These are phyloP conservation scores for Wilcoxina mikolae DNA, from an alignment of 495 filamentous ascomycete genomes.

Conservation along the genomic window DNA sequence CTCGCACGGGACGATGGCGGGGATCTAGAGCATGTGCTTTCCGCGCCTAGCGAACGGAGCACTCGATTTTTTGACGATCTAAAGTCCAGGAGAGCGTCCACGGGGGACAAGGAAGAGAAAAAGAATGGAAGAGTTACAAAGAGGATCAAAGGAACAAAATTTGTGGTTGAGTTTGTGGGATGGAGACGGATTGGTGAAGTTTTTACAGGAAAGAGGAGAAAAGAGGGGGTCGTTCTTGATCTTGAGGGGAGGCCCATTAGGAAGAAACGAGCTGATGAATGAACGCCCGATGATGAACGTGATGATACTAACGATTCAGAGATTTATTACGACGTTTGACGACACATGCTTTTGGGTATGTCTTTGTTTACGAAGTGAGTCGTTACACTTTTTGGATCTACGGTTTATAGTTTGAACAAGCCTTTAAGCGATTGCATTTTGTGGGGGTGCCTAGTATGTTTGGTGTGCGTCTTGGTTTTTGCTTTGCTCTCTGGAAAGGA, in stretches of 20 bases:
- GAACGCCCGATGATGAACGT: neutral
- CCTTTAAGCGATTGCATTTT: too few species aligned
- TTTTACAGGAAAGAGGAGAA: conserved; percentile 27
- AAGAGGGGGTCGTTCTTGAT: conserved; percentile 19
- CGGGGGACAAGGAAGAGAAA: neutral
- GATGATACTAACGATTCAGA: neutral
- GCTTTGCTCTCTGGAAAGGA: too few species aligned
- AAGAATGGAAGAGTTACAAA: neutral
- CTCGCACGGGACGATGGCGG: neutral
- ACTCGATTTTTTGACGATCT: neutral
- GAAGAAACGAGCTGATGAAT: neutral
- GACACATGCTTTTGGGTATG: neutral
- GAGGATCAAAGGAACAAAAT: neutral
- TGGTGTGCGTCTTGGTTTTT: too few species aligned
- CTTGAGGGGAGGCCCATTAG: conserved; percentile 8
- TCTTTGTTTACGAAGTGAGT: neutral
- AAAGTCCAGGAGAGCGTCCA: neutral
- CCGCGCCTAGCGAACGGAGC: neutral
- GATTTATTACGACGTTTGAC: neutral
- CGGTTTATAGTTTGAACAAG: too few species aligned
- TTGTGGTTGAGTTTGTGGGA: neutral
- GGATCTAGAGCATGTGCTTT: neutral
- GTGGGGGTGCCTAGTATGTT: too few species aligned
- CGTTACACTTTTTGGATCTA: too few species aligned
- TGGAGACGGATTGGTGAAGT: neutral